These are phyloP conservation scores for Salmacisia buchloeana DNA, from an alignment of 1,284 basidiomycete species.

Conservation along the genomic window DNA sequence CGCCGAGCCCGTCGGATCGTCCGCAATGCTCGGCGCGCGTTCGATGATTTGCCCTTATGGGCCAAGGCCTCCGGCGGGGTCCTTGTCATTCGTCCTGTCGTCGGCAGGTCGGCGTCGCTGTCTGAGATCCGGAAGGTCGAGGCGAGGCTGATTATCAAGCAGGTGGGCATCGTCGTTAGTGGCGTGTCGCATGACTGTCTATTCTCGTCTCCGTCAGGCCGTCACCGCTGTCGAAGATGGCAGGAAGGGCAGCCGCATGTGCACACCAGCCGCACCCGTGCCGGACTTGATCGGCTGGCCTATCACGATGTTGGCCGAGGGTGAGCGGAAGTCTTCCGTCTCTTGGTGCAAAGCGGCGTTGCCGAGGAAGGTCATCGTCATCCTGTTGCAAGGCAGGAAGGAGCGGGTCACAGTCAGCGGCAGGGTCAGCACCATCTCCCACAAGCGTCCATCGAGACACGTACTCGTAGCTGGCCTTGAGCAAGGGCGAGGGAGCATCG, in stretches of 20 bases:
- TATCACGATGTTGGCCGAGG: constrained; percentile 84
- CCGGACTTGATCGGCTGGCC: constrained; percentile 42
- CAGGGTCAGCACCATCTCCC: not conserved
- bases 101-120: too few species aligned
- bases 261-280: constrained; percentile 40
- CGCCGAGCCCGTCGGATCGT: too few species aligned
- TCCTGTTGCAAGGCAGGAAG: constrained; percentile 50
- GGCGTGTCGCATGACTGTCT: too few species aligned
- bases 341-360: constrained; percentile 91
- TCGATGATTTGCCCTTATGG: too few species aligned
- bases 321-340: constrained; percentile 82
- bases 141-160: too few species aligned
- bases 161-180: too few species aligned
- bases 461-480: constrained; percentile 92
- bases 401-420: not conserved
- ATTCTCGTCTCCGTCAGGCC: too few species aligned
- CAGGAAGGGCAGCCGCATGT: constrained; percentile 11
- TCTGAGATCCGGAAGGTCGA: too few species aligned
- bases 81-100: too few species aligned
- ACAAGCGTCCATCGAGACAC: not conserved
- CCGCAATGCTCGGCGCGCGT: too few species aligned
- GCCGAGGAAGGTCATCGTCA: constrained; percentile 88
- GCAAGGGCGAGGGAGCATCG: constrained; percentile 80
- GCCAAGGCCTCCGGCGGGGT: too few species aligned
- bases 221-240: too few species aligned